A percentile compares a stretch with the other conserved stretches of the same genome.
Conservation (phyloP, 1,284 basidiomycete genomes). For the Sanghuangporus baumii region DNA sequence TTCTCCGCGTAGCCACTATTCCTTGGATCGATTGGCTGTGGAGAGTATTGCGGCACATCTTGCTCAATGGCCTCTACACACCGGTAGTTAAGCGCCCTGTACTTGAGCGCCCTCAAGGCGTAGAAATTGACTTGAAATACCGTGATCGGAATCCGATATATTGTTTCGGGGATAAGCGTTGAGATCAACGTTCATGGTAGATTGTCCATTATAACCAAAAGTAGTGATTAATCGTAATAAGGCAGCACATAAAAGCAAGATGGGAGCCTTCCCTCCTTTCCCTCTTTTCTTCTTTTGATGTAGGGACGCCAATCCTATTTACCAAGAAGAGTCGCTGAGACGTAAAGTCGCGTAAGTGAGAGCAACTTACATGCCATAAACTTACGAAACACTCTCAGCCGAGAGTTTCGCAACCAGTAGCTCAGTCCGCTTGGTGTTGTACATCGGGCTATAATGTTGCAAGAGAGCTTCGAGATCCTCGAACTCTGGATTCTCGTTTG, state of each 20-base stretch:
- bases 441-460: slow-evolving; percentile 44
- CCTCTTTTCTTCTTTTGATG: neutral
- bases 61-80: neutral
- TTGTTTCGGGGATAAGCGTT: neutral
- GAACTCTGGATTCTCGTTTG: slow-evolving; percentile 28
- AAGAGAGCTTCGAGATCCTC: slow-evolving; percentile 57
- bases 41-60: neutral
- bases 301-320: neutral
- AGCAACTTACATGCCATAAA: neutral
- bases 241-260: neutral
- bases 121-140: neutral
- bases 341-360: neutral
- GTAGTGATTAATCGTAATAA: neutral
- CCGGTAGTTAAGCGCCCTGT: neutral
- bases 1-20: neutral
- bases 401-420: slow-evolving; percentile 40
- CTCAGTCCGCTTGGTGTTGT: slow-evolving; percentile 41
- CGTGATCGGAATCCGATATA: neutral
- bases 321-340: neutral
- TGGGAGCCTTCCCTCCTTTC: neutral
- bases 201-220: neutral
- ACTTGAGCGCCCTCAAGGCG: neutral
- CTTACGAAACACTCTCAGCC: neutral
- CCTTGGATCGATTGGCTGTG: neutral
- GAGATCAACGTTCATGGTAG: neutral